Conservation (phyloP, 2,329 filamentous ascomycete species). For the Aspergillus tubingensis region DNA sequence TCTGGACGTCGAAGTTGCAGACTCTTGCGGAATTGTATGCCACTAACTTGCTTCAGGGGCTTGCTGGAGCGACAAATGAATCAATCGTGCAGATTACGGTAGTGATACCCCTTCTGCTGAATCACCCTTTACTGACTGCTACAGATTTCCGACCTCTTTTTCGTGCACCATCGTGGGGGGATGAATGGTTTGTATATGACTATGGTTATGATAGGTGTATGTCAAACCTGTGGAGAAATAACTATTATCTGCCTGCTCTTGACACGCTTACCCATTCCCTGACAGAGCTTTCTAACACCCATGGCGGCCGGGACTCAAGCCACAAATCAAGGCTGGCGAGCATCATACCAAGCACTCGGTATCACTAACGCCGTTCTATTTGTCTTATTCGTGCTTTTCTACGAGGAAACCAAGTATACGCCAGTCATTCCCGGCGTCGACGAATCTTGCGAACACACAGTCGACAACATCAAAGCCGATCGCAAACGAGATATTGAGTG, state of each 20-base stretch:
- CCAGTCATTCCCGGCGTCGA: conserved; percentile 20
- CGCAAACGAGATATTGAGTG: conserved; percentile 14
- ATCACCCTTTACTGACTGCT: neutral
- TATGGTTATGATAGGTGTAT: conserved; percentile 40
- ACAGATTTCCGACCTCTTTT: conserved; percentile 52
- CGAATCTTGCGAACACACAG: neutral
- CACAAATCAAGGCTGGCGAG: conserved; percentile 37
- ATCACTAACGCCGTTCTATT: conserved; percentile 34
- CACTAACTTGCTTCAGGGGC: conserved; percentile 45
- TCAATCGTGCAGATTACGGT: conserved; percentile 47
- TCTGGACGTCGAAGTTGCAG: conserved; percentile 48
- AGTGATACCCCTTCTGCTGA: conserved; percentile 12
- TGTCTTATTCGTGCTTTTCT: conserved; percentile 35
- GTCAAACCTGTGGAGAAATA: conserved; percentile 26
- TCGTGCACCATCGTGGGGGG: conserved; percentile 52
- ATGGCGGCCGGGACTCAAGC: conserved; percentile 39
- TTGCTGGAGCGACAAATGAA: conserved; percentile 46
- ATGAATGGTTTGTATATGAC: conserved; percentile 56
- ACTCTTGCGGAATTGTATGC: conserved; percentile 48
- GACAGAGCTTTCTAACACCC: conserved; percentile 34
- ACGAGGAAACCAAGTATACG: conserved; percentile 42
- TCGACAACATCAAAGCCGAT: neutral
- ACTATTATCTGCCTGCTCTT: neutral
- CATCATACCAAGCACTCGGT: conserved; percentile 38
- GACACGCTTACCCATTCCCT: neutral